phyloP scores from a whole-genome alignment of 352 stramenopile genomes.

The Phytophthora podocarpi region DNA sequence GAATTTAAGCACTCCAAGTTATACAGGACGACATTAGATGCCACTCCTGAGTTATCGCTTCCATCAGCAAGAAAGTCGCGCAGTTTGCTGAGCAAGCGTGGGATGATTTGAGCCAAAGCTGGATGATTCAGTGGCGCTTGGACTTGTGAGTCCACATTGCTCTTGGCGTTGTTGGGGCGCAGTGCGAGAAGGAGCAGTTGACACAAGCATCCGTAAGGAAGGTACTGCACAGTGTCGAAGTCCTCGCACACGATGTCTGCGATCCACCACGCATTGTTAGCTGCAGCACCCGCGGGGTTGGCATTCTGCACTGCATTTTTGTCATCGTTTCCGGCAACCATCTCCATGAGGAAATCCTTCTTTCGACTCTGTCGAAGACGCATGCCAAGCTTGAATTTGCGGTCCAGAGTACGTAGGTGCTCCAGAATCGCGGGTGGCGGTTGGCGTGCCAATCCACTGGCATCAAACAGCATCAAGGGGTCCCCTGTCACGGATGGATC shows the following conservation, averaged over 20 bases:
- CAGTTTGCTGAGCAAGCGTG: constrained; percentile 58
- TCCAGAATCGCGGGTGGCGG: constrained; percentile 77
- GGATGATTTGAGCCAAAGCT: constrained; percentile 52
- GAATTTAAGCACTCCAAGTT: constrained; percentile 77
- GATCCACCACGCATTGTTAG: constrained; percentile 77
- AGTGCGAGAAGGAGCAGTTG: constrained; percentile 76
- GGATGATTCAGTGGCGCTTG: constrained; percentile 38
- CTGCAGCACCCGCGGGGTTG: constrained; percentile 13
- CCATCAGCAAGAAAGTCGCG: constrained; percentile 55
- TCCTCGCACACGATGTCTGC: constrained; percentile 89
- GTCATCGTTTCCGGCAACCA: constrained; percentile 67
- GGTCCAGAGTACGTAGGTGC: constrained; percentile 70
- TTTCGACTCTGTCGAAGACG: constrained; percentile 78
- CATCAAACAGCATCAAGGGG: constrained; percentile 75
- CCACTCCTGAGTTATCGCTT: constrained; percentile 37
- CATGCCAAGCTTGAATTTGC: constrained; percentile 78
- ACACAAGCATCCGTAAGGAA: constrained; percentile 78
- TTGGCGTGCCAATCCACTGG: constrained; percentile 66
- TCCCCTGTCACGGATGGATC: constrained; percentile 57
- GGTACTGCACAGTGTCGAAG: constrained; percentile 79
- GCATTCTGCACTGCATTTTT: constrained; percentile 20
- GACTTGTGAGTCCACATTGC: constrained; percentile 4
- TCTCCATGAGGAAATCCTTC: constrained; percentile 88
- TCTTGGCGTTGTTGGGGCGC: constrained; percentile 19
- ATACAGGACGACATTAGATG: constrained; percentile 65